A percentile compares a stretch with the other conserved stretches of the same genome.
These are phyloP conservation scores for Chlorella sp. DNA, from an alignment of 139 green algal genomes.

Conservation along the genomic window DNA sequence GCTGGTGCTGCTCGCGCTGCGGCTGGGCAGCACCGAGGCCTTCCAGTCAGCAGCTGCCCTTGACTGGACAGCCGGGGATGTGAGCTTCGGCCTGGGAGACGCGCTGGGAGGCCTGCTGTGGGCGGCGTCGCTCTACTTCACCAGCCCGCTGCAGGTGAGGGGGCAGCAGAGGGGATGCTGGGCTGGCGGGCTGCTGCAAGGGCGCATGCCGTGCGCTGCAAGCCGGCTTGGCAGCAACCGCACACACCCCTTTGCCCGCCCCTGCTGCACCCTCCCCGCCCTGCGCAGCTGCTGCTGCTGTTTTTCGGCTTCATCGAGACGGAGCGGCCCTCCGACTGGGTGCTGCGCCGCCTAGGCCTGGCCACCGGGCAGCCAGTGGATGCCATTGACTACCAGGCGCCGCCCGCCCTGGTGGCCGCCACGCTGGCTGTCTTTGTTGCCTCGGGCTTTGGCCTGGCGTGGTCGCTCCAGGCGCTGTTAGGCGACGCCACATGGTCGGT, in stretches of 20 bases:
- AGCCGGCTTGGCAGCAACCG: background rate
- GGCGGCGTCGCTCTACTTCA: conserved; percentile 61
- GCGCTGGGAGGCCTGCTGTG: conserved; percentile 57
- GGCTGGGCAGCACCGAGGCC: conserved; percentile 7
- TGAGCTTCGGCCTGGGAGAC: conserved; percentile 45
- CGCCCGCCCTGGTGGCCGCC: conserved; percentile 29
- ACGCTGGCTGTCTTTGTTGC: conserved; percentile 38
- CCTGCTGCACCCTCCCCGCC: background rate
- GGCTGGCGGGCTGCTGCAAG: too few species aligned
- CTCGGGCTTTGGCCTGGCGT: conserved; percentile 42
- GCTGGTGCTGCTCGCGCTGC: conserved; percentile 20
- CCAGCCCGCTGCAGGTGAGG: conserved; percentile 49
- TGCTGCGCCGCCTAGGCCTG: conserved; percentile 47
- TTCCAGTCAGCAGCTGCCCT: background rate
- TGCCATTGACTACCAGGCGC: conserved; percentile 53
- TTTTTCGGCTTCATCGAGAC: conserved; percentile 82
- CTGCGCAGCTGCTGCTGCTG: conserved; percentile 73
- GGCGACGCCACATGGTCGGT: conserved; percentile 60
- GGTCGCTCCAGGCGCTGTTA: conserved; percentile 33
- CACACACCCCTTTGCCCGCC: background rate
- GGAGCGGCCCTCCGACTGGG: conserved; percentile 75
- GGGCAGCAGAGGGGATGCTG: background rate
- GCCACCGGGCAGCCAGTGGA: conserved; percentile 36
- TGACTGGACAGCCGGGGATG: background rate
- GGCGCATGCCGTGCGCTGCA: background rate